Base-by-base conservation (phyloP, 2,329 filamentous ascomycete genomes). In the Paraphaeosphaeria minitans region DNA sequence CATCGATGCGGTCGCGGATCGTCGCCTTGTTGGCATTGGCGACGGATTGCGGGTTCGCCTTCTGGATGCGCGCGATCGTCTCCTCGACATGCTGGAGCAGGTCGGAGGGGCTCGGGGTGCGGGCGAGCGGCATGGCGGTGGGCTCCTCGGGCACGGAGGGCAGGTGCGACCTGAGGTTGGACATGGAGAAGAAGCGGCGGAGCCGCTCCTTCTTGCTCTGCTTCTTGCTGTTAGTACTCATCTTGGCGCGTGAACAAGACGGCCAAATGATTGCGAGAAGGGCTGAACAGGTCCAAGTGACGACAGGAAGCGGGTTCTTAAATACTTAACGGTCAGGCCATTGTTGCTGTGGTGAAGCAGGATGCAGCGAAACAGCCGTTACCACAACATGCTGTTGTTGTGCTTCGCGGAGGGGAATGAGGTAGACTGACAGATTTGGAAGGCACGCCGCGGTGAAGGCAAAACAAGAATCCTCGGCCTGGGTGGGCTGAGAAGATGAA, bases 41-140 rank as follows among this genome's bases (percentile, higher is more conserved):
- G 14, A 29, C 4, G 2, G 59, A 21, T 14, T 50, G 24, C 19
- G 31, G 16, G 31, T 16, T 53, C 22, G 19, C 7, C 31, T 21
- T 14, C 60, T 10, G 39, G 2, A 42, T 14, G 14, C 41, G 24
- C 12, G 14, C 53, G 9, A 69, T 53, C 1, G 54, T 29, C 7
- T 61, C 45, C 33, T 69, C 65, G 13, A 59, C 48, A 3, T 52
- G 60, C 54, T 70, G 64, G 14, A 73, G 65, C 29, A 31, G 29
- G 29, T 12, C 29, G 29, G 29, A 4, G 29, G 29, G 4, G 29
- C 2, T 8, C 4, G 29, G 29, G 7, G 10, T 2, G 7, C 5
- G 4, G 29, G 10, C 8, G 2, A 13, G 13, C 35, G 35, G 35
- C 16, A 37, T 31, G 29, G 29, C 10, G 29, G 29, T 10, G 29